Conservation (phyloP, 2,329 filamentous ascomycete species). For the Diaporthe sp. region DNA sequence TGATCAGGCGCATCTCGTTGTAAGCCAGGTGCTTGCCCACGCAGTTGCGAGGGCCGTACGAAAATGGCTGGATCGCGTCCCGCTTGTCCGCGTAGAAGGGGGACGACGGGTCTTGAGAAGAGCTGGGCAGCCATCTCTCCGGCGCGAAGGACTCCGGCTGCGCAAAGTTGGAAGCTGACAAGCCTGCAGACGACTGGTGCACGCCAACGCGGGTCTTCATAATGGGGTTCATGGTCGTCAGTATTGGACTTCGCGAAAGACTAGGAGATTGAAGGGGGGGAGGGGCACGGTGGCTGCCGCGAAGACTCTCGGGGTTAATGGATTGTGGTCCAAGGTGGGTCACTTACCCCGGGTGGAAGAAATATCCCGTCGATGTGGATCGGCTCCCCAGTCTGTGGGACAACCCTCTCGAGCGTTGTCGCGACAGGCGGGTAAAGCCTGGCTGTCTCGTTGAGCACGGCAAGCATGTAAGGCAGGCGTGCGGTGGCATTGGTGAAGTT, state of each 20-base stretch:
- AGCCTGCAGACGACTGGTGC: conserved; percentile 44
- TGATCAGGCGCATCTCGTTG: conserved; percentile 44
- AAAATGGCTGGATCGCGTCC: conserved; percentile 39
- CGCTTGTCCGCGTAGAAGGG: conserved; percentile 38
- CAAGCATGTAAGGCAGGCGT: conserved; percentile 35
- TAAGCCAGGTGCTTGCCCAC: conserved; percentile 43
- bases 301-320: background rate
- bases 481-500: conserved; percentile 40
- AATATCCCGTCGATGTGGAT: background rate
- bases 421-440: conserved; percentile 41
- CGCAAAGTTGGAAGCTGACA: conserved; percentile 46
- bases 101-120: conserved; percentile 7
- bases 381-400: conserved; percentile 27
- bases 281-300: too few species aligned
- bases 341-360: conserved; percentile 3
- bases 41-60: conserved; percentile 34
- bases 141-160: conserved; percentile 48
- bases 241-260: conserved; percentile 24
- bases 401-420: conserved; percentile 31
- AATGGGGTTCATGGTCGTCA: conserved; percentile 40
- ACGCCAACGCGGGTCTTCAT: conserved; percentile 53
- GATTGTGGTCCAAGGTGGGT: background rate
- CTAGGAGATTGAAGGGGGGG: too few species aligned
- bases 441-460: conserved; percentile 39
- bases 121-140: conserved; percentile 48